Base-by-base conservation (phyloP, 225 moss, liverwort and hornwort species). In the Takakia lepidozioides region DNA sequence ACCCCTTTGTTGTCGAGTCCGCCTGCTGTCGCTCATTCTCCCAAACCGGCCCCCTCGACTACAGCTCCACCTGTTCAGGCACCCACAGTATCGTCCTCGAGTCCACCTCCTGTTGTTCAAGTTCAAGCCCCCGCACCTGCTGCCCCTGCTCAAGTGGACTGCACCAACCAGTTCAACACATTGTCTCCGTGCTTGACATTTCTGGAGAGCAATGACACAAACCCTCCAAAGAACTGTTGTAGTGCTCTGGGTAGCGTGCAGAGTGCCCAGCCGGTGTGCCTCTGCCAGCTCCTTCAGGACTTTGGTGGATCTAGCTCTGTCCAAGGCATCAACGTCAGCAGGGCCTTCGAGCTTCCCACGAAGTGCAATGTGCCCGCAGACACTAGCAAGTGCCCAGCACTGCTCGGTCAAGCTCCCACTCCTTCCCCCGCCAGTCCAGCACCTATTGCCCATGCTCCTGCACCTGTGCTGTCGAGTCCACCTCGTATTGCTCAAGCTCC, bases 271-370 rank as follows among this genome's bases (percentile, higher is more conserved):
- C 77, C 77, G 0, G 61, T 68, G 11, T 72, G 68, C 7, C 48
- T 77, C 25, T 77, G 72, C 55, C 77, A 77, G 50, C 64, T 68
- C 4, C 72, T 60, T 3, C 58, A 65, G 13, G 68, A 78, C 20
- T 62, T 52, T 2, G 51, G 43, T 21, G 61, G 69, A 14, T n/a
- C n/a, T n/a, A 65, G 69, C 21, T 68, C 54, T 18, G 58, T 65
- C 28, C 68, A 42, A 3, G 78, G 78, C 13, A 58, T 78, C 30
- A 78, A 78, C 10, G 78, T 39, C 3, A 73, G 72, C 2, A 64
- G 69, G 5, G 73, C 73, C 0, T 43, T 25, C 65, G 43, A 51
- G 29, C 73, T 78, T 15, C 78, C 78, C 3, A 1, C 21, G 15
- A 30, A 65, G 17, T 78, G 78, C 48, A 64, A 58, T 20, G 78